Evolutionary conservation across 1,284 basidiomycete genomes (phyloP).

Genomic region (Tremellales sp.): DNA sequence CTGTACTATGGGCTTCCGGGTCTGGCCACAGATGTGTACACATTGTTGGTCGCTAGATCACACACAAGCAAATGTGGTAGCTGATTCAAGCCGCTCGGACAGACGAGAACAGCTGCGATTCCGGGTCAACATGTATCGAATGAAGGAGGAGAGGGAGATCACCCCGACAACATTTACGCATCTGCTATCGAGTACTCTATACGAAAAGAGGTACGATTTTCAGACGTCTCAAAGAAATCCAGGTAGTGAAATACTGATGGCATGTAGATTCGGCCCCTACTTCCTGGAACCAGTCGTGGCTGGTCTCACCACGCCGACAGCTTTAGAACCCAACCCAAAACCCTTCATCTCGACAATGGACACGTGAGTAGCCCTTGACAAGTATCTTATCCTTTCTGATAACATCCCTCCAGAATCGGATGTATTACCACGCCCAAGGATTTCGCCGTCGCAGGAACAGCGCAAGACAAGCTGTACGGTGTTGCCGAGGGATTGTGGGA

Average conservation of each 20-base stretch:
- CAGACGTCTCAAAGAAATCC: not conserved
- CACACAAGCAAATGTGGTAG: not conserved
- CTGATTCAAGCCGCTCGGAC: not conserved
- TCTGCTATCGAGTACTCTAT: constrained; percentile 93
- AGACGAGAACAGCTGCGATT: constrained; percentile 87
- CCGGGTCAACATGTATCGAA: constrained; percentile 98
- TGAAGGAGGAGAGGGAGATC: constrained; percentile 98
- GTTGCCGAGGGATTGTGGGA: constrained; percentile 99
- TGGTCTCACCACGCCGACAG: constrained; percentile 62
- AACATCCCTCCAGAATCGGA: constrained; percentile 59
- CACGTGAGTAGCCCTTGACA: constrained; percentile 52
- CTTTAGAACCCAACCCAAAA: constrained; percentile 66
- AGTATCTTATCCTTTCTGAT: constrained; percentile 1
- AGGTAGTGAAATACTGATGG: not conserved
- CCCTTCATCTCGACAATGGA: constrained; percentile 97
- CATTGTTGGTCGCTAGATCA: constrained; percentile 60
- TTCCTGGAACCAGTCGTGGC: constrained; percentile 97
- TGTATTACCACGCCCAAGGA: constrained; percentile 64
- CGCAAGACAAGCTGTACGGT: constrained; percentile 90
- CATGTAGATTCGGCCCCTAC: constrained; percentile 77
- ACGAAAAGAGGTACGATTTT: constrained; percentile 68
- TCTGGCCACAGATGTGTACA: constrained; percentile 87
- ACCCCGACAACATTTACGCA: constrained; percentile 95
- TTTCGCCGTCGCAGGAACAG: constrained; percentile 95
- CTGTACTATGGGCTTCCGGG: constrained; percentile 91